phyloP scores from a whole-genome alignment of 768 basidiomycete species.

The Amanita rimosa region DNA sequence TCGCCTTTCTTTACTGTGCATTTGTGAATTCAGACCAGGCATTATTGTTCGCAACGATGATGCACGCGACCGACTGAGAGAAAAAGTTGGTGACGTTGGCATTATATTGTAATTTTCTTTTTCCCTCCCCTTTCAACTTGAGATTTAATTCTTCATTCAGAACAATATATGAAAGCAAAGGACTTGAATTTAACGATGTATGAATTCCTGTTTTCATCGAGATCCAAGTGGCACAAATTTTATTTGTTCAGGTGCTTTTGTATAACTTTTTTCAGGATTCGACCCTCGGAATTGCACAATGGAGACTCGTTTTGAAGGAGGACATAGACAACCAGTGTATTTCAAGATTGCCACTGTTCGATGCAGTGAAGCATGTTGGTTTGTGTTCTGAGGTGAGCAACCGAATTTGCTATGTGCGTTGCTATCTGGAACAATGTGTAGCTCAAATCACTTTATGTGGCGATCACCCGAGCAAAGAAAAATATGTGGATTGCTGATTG shows the following conservation, averaged over 20 bases:
- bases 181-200: conserved; percentile 58
- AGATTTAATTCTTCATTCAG: conserved; percentile 12
- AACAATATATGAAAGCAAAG: conserved; percentile 56
- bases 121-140: not conserved
- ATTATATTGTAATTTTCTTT: conserved; percentile 37
- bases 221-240: not conserved
- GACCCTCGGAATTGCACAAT: conserved; percentile 32
- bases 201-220: not conserved
- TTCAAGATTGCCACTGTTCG: conserved; percentile 27
- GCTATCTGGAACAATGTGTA: conserved; percentile 12
- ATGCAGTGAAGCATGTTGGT: conserved; percentile 37
- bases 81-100: conserved; percentile 47
- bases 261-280: conserved; percentile 74
- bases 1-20: not conserved
- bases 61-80: conserved; percentile 33
- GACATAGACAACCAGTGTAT: conserved; percentile 13
- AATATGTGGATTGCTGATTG: conserved; percentile 63
- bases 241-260: conserved; percentile 43
- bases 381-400: conserved; percentile 45
- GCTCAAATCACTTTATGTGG: conserved; percentile 64
- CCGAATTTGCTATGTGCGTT: not conserved
- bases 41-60: conserved; percentile 57
- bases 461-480: conserved; percentile 56
- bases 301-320: conserved; percentile 46
- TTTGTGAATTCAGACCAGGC: conserved; percentile 23